Evolutionary conservation across 495 filamentous ascomycete genomes (phyloP).

Genomic region (Ramalina intermedia): DNA sequence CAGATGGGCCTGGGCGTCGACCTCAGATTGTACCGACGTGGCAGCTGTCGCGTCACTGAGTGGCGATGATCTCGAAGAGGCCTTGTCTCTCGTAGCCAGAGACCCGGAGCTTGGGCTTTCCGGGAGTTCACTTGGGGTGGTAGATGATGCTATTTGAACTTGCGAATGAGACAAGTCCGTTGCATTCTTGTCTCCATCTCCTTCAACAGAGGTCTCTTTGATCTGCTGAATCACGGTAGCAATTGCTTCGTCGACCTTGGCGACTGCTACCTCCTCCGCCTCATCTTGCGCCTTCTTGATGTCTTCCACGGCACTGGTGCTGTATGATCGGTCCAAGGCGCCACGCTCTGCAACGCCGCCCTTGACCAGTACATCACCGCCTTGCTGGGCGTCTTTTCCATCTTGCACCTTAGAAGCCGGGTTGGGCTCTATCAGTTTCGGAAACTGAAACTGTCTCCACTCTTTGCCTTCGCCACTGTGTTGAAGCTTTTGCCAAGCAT

Average conservation of each 20-base stretch:
- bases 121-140: not conserved
- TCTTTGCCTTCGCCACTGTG: constrained; percentile 54
- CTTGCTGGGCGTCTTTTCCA: constrained; percentile 25
- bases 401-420: constrained; percentile 35
- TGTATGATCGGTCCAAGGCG: constrained; percentile 30
- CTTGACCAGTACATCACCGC: constrained; percentile 15
- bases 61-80: constrained; percentile 3
- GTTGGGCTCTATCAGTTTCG: constrained; percentile 77
- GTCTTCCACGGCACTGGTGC: constrained; percentile 37
- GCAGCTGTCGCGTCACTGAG: constrained; percentile 8
- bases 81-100: not conserved
- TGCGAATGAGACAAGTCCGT: not conserved
- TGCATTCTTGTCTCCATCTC: not conserved
- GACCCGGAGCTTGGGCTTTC: not conserved
- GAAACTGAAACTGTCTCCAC: constrained; percentile 83
- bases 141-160: not conserved
- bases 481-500: constrained; percentile 66
- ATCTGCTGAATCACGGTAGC: constrained; percentile 42
- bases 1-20: constrained; percentile 54
- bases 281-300: constrained; percentile 43
- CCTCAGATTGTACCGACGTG: constrained; percentile 26
- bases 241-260: constrained; percentile 49
- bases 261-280: constrained; percentile 34
- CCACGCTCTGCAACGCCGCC: constrained; percentile 8
- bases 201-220: constrained; percentile 18